A percentile compares a stretch with the other conserved stretches of the same genome.
These are phyloP conservation scores for Penicillium chermesinum DNA, from an alignment of 495 filamentous ascomycete species.

Conservation along the genomic window DNA sequence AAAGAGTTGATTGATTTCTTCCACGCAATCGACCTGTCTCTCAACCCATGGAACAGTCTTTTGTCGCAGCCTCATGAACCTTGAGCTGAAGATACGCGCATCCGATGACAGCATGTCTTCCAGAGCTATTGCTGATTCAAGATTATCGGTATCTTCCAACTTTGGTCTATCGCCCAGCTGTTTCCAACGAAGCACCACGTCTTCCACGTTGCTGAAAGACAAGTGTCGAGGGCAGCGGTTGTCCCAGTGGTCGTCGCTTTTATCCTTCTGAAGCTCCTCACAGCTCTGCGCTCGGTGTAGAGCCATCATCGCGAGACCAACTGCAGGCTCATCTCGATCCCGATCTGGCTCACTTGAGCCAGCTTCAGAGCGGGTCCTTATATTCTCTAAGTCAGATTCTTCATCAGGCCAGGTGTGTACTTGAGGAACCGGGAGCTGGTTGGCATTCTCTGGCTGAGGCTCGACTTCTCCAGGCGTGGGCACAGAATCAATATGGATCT, in stretches of 20 bases:
- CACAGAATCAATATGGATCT: conserved; percentile 32
- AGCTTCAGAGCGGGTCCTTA: conserved; percentile 31
- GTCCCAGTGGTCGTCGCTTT: conserved; percentile 21
- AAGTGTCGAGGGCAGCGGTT: conserved; percentile 68
- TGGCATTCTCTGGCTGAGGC: conserved; percentile 11
- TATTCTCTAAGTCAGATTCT: conserved; percentile 28
- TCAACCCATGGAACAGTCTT: conserved; percentile 59
- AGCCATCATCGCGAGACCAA: conserved; percentile 27
- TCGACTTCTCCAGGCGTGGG: conserved; percentile 18
- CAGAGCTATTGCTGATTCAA: conserved; percentile 41
- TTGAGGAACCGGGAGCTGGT: conserved; percentile 11
- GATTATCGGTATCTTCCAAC: conserved; percentile 22
- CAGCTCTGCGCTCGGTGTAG: conserved; percentile 45
- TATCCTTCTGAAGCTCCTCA: conserved; percentile 22
- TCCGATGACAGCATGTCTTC: conserved; percentile 54
- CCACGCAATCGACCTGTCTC: conserved; percentile 55
- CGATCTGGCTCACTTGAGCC: conserved; percentile 29
- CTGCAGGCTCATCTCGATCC: conserved; percentile 11
- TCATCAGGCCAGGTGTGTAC: conserved; percentile 20
- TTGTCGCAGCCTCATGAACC: conserved; percentile 45
- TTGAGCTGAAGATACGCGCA: conserved; percentile 54
- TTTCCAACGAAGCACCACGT: conserved; percentile 74
- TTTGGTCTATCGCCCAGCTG: conserved; percentile 34
- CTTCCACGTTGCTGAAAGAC: conserved; percentile 86
- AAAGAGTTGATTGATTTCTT: conserved; percentile 57